phyloP scores from a whole-genome alignment of 2,329 filamentous ascomycete genomes.

The Colletotrichum sp. region DNA sequence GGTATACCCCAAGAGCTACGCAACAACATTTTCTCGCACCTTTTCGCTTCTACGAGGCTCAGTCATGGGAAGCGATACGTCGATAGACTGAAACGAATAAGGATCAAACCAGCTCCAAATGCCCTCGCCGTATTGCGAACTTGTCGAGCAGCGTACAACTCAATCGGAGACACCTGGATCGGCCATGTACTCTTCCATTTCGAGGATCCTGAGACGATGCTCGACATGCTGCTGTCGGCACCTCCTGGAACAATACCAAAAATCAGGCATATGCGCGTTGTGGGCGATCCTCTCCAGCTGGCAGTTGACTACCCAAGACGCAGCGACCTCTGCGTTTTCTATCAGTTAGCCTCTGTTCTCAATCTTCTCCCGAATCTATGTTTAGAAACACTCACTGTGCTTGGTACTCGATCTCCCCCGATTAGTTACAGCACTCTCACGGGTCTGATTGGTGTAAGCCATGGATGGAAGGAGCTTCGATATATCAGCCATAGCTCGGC shows the following conservation, averaged over 20 bases:
- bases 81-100: not conserved
- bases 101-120: not conserved
- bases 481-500: not conserved
- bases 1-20: not conserved
- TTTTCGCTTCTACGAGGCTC: not conserved
- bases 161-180: not conserved
- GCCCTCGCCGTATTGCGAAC: not conserved
- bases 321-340: not conserved
- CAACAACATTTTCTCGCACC: not conserved
- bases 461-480: not conserved
- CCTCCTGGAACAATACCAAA: not conserved
- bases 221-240: not conserved
- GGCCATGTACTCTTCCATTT: not conserved
- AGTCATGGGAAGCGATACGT: not conserved
- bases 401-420: not conserved
- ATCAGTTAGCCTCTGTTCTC: not conserved
- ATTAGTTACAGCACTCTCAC: not conserved
- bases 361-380: not conserved
- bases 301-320: not conserved
- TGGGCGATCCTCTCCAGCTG: not conserved
- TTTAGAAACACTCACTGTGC: not conserved
- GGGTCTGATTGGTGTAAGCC: not conserved
- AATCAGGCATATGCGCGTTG: not conserved
- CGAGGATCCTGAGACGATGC: not conserved
- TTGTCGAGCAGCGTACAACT: not conserved